These are phyloP conservation scores for Penicillium sp. DNA, from an alignment of 2,329 filamentous ascomycete species.

Conservation along the genomic window DNA sequence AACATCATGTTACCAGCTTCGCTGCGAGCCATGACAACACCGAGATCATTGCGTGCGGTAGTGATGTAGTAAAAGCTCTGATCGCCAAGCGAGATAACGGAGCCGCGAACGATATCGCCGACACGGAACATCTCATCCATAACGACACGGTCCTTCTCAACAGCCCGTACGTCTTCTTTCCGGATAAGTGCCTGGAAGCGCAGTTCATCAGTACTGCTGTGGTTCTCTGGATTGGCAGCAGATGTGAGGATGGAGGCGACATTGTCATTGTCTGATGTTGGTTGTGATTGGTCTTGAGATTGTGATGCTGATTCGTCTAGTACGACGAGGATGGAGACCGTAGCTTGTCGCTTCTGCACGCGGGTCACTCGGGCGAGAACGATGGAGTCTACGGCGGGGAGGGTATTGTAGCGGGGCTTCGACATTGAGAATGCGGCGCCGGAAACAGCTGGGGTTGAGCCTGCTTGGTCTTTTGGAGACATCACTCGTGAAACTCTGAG, in stretches of 20 bases:
- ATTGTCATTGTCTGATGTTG: conserved; percentile 38
- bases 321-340: conserved; percentile 81
- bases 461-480: conserved; percentile 2
- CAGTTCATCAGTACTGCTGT: conserved; percentile 58
- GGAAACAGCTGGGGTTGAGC: neutral
- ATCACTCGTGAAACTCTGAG: conserved; percentile 35
- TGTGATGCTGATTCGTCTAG: conserved; percentile 48
- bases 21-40: conserved; percentile 89
- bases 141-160: conserved; percentile 92
- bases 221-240: conserved; percentile 41
- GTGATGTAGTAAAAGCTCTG: conserved; percentile 94
- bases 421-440: conserved; percentile 9
- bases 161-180: conserved; percentile 86
- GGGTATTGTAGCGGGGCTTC: conserved; percentile 62
- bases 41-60: conserved; percentile 85
- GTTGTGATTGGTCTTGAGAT: conserved; percentile 19
- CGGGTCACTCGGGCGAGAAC: conserved; percentile 85
- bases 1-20: conserved; percentile 88
- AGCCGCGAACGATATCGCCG: conserved; percentile 84
- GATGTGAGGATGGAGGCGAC: conserved; percentile 39
- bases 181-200: conserved; percentile 79
- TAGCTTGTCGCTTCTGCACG: conserved; percentile 79
- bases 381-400: conserved; percentile 76
- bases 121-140: conserved; percentile 89
- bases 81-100: conserved; percentile 87